Evolutionary conservation across 306 rosid species (phyloP), one percentile per base, ranked within the genome.

Genomic region (Glycine soja): DNA sequence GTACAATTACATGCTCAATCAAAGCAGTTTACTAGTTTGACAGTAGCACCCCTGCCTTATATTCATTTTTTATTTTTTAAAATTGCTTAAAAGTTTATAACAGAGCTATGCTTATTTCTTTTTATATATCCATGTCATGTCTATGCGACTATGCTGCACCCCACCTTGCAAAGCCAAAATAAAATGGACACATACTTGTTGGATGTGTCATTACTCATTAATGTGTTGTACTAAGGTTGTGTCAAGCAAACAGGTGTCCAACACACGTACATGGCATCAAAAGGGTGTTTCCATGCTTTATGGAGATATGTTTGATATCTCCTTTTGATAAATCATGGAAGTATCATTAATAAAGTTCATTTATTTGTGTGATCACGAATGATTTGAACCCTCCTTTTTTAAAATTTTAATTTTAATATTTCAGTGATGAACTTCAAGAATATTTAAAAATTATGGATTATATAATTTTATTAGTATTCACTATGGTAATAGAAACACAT

Each of bases 11-110:
- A 13, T 32, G 61, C 11, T 50, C 13, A 6, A 51, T 52, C 14
- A 50, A 70, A 70, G 50, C 30, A 50, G 6, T 71, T 34, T 50
- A 71, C 62, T 50, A 70, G 45, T 12, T 36, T 24, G 30, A 71
- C 13, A 12, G 7, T 19, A 70, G 45, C 59, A 30, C 62, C 11
- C 12, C 8, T 7, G 6, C 24, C 30, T 34, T 32, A 34, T 48
- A 24, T 71, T 48, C 4, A 8, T 13, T 51, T 51, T 40, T 51
- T 71, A 7, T 71, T 14, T 50, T 51, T 51, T 2, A 13, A 15
- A 42, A 43, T 9, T 15, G 34, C 32, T 16, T 9, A 67, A 10
- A 67, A 9, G 3, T 67, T 45, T 9, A 40, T 11, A 66, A 14
- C 7, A n/a, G 53, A 42, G 6, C 24, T n/a, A 24, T 48, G 59